Conservation (phyloP, 169 alveolate genomes). For the Plasmodium reichenowi region DNA sequence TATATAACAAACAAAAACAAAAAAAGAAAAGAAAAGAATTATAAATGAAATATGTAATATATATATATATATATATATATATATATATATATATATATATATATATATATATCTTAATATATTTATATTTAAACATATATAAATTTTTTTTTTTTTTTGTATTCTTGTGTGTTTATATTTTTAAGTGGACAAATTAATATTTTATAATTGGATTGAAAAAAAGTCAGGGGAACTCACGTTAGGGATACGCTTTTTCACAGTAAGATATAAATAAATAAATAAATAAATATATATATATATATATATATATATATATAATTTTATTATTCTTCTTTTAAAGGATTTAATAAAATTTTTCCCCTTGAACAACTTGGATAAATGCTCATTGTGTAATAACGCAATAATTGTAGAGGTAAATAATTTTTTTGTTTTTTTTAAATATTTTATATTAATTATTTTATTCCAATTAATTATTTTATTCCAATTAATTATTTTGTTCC, state of each 20-base stretch:
- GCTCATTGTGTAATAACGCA: conserved; percentile 60
- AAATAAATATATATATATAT: not conserved
- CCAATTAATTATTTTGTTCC: not conserved
- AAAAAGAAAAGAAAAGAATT: conserved; percentile 2
- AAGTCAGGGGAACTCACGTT: conserved; percentile 19
- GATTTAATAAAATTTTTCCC: conserved; percentile 63
- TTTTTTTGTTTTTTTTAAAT: not conserved
- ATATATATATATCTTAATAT: not conserved
- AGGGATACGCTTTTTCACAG: conserved; percentile 65
- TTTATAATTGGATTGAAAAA: conserved; percentile 31
- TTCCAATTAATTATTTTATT: not conserved
- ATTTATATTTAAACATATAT: not conserved
- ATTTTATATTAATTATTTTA: not conserved
- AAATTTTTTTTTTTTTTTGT: not conserved
- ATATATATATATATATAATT: not conserved
- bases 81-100: conserved; percentile 5
- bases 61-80: conserved; percentile 1
- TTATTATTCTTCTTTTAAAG: conserved; percentile 24
- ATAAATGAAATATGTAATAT: not conserved
- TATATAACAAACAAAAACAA: conserved; percentile 1
- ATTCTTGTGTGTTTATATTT: not conserved
- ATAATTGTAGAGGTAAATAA: conserved; percentile 58
- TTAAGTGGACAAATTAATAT: conserved; percentile 35
- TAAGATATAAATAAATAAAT: conserved; percentile 1
- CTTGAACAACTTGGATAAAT: conserved; percentile 46